Base-by-base conservation (phyloP, 805 yeast genomes). In the Hyphopichia homilentoma region DNA sequence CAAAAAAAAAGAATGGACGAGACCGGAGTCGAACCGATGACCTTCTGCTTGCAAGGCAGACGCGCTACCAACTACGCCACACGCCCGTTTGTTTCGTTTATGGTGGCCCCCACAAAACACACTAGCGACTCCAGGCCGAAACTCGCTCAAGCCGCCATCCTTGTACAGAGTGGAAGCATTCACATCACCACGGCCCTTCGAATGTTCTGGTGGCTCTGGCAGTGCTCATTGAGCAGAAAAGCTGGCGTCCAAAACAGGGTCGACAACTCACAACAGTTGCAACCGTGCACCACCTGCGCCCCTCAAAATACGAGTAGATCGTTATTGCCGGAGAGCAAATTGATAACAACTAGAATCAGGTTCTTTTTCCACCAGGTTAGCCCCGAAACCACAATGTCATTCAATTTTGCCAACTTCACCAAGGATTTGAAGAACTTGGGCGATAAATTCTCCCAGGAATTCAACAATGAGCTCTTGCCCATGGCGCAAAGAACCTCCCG, bases 61-160 rank as follows among this genome's bases (percentile, higher is more conserved):
- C 82, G 83, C 82, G 81, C 82, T 77, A 77, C 84, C 84, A 77
- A 76, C 84, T 77, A 73, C 82, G 82, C 84, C 80, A 77, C 79
- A 73, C 79, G 82, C 83, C 83, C 30, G 9, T 27, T 8, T 8
- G 7, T 20, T 20, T 20, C 11, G 7, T 8, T 20, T 20, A 8
- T 20, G 7, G 7, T 8, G 11, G 11, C 7, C 7, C 7, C 22
- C 11, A 20, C 9, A 8, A 8, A 8, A 8, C 22, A 20, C 9
- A 8, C 22, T 8, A 20, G 22, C 22, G 7, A 20, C 22, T 20
- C 11, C n/a, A n/a, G n/a, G n/a, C n/a, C n/a, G n/a, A n/a, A n/a
- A n/a, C n/a, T n/a, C n/a, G n/a, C n/a, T n/a, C n/a, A n/a, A n/a
- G n/a, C n/a, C n/a, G n/a, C n/a, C n/a, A n/a, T n/a, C n/a, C n/a